Evolutionary conservation across 2,329 filamentous ascomycete species (phyloP).

Genomic region (Microcera coccophila): DNA sequence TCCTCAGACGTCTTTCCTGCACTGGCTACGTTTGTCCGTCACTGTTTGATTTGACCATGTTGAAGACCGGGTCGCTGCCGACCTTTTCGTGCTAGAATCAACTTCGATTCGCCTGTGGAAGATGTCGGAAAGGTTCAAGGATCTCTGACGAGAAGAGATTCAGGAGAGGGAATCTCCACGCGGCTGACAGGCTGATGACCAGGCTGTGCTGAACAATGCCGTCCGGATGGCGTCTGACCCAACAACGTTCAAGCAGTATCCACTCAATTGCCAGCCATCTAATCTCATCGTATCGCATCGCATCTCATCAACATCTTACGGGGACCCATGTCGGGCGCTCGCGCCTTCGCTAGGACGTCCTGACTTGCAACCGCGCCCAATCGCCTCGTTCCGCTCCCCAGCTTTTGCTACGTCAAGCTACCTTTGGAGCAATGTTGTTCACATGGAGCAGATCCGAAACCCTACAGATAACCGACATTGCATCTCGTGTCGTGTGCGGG

Average conservation of each 20-base stretch:
- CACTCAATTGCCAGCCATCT: slow-evolving; percentile 9
- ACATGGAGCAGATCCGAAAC: neutral
- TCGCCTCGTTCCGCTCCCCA: neutral
- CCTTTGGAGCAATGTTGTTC: neutral
- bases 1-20: slow-evolving; percentile 7
- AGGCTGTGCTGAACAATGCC: neutral
- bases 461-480: neutral
- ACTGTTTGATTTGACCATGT: slow-evolving; percentile 1
- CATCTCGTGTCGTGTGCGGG: neutral
- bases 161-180: neutral
- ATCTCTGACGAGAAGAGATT: neutral
- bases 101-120: neutral
- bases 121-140: neutral
- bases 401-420: neutral
- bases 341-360: slow-evolving; percentile 14
- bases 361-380: slow-evolving; percentile 9
- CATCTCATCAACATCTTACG: slow-evolving; percentile 20
- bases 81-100: slow-evolving; percentile 2
- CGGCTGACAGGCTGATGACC: neutral
- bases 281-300: slow-evolving; percentile 24
- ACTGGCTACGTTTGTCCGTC: slow-evolving; percentile 7
- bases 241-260: neutral
- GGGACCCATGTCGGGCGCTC: slow-evolving; percentile 14
- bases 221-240: neutral
- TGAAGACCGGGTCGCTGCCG: slow-evolving; percentile 9